Evolutionary conservation across 257 asterid species (phyloP).

Genomic region (Parsonsia alboflavescens): DNA sequence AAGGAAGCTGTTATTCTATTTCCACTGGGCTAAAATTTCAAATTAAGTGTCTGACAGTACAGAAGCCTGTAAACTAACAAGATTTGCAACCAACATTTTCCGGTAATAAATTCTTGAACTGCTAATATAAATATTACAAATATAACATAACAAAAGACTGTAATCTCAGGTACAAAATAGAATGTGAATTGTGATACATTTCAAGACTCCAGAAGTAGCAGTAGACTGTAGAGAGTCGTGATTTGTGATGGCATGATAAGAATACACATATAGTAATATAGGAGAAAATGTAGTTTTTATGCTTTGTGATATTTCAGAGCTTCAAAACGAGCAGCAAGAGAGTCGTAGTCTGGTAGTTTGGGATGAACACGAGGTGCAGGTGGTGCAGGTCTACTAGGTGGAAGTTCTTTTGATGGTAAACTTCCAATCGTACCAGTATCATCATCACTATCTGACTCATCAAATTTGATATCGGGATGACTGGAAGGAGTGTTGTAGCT

Average conservation of each 20-base stretch:
- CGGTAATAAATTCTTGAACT: too few relatives aligned
- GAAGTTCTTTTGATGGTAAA: conserved; percentile 19
- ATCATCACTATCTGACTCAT: conserved; percentile 53
- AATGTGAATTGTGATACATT: neutral
- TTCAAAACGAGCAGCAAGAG: conserved; percentile 86
- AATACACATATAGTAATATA: too few relatives aligned
- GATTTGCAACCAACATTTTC: too few relatives aligned
- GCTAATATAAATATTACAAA: too few relatives aligned
- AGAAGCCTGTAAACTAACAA: too few relatives aligned
- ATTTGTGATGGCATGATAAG: neutral
- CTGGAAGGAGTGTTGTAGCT: conserved; percentile 49
- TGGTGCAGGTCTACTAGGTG: conserved; percentile 61
- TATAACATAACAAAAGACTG: neutral
- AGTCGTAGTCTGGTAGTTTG: conserved; percentile 78
- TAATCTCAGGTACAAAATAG: neutral
- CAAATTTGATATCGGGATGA: conserved; percentile 42
- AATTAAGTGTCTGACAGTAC: too few relatives aligned
- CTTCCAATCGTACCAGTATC: conserved; percentile 31
- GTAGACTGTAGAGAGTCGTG: neutral
- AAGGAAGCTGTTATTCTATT: too few relatives aligned
- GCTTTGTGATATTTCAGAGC: conserved; percentile 64
- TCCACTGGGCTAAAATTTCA: too few relatives aligned
- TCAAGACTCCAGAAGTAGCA: neutral
- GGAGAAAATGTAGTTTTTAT: neutral
- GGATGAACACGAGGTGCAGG: conserved; percentile 67